A percentile compares a stretch with the other conserved stretches of the same genome.
These are phyloP conservation scores for Flagelloscypha sp. DNA, from an alignment of 768 basidiomycete genomes.

Conservation along the genomic window DNA sequence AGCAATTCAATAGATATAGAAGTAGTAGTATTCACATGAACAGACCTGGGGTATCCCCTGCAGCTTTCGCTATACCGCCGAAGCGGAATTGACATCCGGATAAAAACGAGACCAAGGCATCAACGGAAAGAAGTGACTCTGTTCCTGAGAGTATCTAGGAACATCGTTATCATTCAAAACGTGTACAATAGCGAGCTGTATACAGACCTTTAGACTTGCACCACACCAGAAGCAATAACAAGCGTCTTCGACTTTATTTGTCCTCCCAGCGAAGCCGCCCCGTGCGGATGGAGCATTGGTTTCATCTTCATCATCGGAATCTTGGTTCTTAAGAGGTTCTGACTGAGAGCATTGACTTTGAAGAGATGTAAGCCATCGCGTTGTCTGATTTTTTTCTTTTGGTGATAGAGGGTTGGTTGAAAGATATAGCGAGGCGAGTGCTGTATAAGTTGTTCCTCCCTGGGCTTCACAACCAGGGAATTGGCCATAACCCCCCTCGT, in stretches of 20 bases:
- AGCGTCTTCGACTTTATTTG: slow-evolving; percentile 81
- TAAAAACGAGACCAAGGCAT: slow-evolving; percentile 55
- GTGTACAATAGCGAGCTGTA: slow-evolving; percentile 3
- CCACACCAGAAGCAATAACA: slow-evolving; percentile 98
- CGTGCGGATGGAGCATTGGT: too few relatives aligned
- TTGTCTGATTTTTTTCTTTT: slow-evolving; percentile 42
- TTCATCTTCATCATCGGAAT: too few relatives aligned
- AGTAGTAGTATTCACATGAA: slow-evolving; percentile 1
- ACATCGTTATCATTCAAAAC: neutral
- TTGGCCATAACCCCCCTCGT: slow-evolving; percentile 91
- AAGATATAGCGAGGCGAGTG: slow-evolving; percentile 66
- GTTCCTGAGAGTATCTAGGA: slow-evolving; percentile 66
- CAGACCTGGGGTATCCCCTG: slow-evolving; percentile 71
- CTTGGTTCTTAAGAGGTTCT: slow-evolving; percentile 63
- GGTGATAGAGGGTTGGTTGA: slow-evolving; percentile 25
- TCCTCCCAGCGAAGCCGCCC: slow-evolving; percentile 85
- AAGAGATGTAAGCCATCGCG: slow-evolving; percentile 87
- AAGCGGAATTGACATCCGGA: slow-evolving; percentile 75
- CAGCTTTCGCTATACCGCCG: slow-evolving; percentile 84
- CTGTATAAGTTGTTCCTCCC: slow-evolving; percentile 92
- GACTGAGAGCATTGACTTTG: too few relatives aligned
- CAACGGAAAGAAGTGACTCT: slow-evolving; percentile 45
- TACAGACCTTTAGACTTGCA: slow-evolving; percentile 58
- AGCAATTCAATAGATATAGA: slow-evolving; percentile 5
- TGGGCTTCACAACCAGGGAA: slow-evolving; percentile 76